phyloP scores from a whole-genome alignment of 331 rosid species.

The Saraca asoca region DNA sequence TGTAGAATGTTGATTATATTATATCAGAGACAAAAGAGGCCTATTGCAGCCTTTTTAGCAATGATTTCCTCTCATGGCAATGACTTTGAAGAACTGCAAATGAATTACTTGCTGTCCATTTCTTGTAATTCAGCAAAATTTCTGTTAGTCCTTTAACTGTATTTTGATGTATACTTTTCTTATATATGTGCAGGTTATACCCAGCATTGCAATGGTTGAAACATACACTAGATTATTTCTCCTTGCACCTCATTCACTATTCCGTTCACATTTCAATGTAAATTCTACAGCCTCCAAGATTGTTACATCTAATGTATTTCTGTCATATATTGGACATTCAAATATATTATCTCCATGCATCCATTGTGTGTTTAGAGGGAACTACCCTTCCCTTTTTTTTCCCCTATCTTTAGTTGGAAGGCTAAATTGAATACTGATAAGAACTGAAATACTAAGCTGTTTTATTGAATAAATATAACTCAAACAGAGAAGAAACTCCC shows the following conservation, averaged over 20 bases:
- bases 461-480: no score
- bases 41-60: slow-evolving; percentile 13
- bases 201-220: slow-evolving; percentile 97
- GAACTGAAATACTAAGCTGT: no score
- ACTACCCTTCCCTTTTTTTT: slow-evolving; percentile 9
- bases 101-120: slow-evolving; percentile 10
- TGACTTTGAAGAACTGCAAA: slow-evolving; percentile 25
- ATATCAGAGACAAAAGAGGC: slow-evolving; percentile 15
- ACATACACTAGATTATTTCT: slow-evolving; percentile 88
- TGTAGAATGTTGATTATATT: slow-evolving; percentile 3
- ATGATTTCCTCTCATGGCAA: slow-evolving; percentile 12
- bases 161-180: slow-evolving; percentile 33
- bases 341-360: slow-evolving; percentile 10
- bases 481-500: no score
- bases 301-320: slow-evolving; percentile 19
- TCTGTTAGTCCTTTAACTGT: background rate
- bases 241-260: slow-evolving; percentile 80
- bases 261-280: slow-evolving; percentile 94
- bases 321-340: slow-evolving; percentile 2
- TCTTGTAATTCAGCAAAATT: slow-evolving; percentile 18
- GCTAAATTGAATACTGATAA: slow-evolving; percentile 25
- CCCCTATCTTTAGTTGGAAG: slow-evolving; percentile 21
- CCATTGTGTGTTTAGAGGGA: slow-evolving; percentile 19
- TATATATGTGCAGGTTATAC: slow-evolving; percentile 67
- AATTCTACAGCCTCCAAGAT: slow-evolving; percentile 33